Evolutionary conservation across 768 basidiomycete genomes (phyloP).

Genomic region (Coprinopsis cinerea): DNA sequence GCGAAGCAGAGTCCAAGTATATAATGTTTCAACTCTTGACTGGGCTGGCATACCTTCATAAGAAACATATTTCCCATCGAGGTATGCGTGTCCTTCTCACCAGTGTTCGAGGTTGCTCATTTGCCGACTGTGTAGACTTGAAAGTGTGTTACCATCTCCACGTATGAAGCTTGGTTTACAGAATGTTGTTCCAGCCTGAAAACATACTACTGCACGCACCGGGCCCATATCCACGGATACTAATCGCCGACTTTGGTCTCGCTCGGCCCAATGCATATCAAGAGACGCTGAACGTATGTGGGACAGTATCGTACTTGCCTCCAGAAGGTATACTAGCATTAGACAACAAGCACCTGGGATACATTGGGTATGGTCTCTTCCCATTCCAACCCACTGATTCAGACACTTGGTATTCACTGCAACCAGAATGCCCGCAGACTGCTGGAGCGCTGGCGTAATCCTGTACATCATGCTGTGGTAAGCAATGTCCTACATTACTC

Average conservation of each 20-base stretch:
- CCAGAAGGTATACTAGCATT: constrained; percentile 81
- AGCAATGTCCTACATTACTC: constrained; percentile 23
- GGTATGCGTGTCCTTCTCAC: constrained; percentile 37
- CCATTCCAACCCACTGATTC: neutral
- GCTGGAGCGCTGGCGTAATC: constrained; percentile 82
- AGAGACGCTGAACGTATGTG: constrained; percentile 81
- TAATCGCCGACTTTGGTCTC: constrained; percentile 84
- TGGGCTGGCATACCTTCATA: constrained; percentile 88
- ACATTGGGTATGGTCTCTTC: constrained; percentile 38
- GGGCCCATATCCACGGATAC: constrained; percentile 80
- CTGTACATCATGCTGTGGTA: constrained; percentile 82
- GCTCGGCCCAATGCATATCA: constrained; percentile 75
- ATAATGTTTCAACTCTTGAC: constrained; percentile 84
- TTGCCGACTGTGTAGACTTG: constrained; percentile 39
- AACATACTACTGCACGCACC: constrained; percentile 75
- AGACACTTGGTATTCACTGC: neutral
- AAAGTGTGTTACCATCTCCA: constrained; percentile 37
- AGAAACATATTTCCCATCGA: constrained; percentile 69
- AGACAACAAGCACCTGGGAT: constrained; percentile 67
- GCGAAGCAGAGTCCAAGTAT: constrained; percentile 80
- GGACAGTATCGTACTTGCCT: constrained; percentile 82
- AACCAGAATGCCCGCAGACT: constrained; percentile 79
- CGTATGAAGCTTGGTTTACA: neutral
- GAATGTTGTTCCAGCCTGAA: constrained; percentile 52
- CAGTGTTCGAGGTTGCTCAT: neutral